Evolutionary conservation across 1,284 basidiomycete species (phyloP).

Genomic region (Ganoderma resinaceum): DNA sequence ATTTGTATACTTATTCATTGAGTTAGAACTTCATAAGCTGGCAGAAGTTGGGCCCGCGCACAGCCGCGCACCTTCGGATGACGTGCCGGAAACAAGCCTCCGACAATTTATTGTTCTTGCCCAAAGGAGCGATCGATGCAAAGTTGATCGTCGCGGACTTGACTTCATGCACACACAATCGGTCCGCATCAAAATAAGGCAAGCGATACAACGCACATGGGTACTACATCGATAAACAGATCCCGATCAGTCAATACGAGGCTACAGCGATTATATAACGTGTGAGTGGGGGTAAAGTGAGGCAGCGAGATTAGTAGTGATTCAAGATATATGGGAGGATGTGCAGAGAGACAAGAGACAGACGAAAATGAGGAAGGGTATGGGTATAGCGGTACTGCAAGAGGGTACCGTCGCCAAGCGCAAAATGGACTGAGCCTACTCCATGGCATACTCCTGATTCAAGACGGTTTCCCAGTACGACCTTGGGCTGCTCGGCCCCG

Average conservation of each 20-base stretch:
- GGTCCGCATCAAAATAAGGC: conserved; percentile 4
- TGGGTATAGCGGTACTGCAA: neutral
- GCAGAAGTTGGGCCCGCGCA: too few relatives aligned
- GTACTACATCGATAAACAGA: conserved; percentile 7
- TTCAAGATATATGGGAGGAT: neutral
- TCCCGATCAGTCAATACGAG: neutral
- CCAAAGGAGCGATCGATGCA: neutral
- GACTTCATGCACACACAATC: neutral
- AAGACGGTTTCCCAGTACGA: conserved; percentile 5
- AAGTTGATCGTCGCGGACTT: conserved; percentile 3
- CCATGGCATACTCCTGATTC: neutral
- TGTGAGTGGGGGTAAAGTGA: neutral
- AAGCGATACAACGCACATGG: neutral
- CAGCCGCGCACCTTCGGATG: too few relatives aligned
- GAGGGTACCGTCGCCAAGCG: neutral
- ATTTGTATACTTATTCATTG: neutral
- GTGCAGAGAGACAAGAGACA: neutral
- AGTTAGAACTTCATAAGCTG: neutral
- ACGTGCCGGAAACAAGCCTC: neutral
- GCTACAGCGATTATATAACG: neutral
- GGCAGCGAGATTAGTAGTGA: neutral
- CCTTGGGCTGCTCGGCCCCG: conserved; percentile 11
- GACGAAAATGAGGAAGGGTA: neutral
- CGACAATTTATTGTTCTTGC: neutral
- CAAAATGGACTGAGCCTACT: neutral